phyloP scores from a whole-genome alignment of 1,139 yeast genomes.

The Kluyveromyces sp. region DNA sequence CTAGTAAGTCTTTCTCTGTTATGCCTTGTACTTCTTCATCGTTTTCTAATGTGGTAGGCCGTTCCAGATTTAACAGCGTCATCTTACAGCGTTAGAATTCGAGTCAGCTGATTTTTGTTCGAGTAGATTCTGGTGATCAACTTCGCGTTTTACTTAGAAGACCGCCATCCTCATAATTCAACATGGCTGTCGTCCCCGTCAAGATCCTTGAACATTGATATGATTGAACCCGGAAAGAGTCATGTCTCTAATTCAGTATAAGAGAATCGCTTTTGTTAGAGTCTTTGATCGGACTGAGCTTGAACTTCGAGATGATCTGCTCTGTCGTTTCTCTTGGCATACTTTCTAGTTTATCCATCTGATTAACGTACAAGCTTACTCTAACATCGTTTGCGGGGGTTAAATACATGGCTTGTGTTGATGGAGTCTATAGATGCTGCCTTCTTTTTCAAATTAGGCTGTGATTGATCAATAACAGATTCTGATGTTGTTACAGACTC shows the following conservation, averaged over 20 bases:
- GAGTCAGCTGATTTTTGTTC: neutral
- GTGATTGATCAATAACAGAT: slow-evolving; percentile 13
- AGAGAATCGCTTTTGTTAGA: slow-evolving; percentile 22
- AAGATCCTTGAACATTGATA: slow-evolving; percentile 28
- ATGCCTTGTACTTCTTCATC: no score
- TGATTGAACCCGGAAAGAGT: slow-evolving; percentile 19
- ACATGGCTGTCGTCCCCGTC: slow-evolving; percentile 18
- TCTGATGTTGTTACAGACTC: slow-evolving; percentile 21
- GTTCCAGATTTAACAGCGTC: no score
- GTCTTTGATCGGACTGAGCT: slow-evolving; percentile 22
- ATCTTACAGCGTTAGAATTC: no score
- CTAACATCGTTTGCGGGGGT: slow-evolving; percentile 28
- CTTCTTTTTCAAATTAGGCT: slow-evolving; percentile 22
- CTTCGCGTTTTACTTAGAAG: neutral
- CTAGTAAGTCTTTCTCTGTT: no score
- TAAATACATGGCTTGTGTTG: slow-evolving; percentile 23
- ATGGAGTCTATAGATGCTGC: slow-evolving; percentile 29
- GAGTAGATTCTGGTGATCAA: neutral
- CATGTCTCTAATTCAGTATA: slow-evolving; percentile 10
- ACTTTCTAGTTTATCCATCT: slow-evolving; percentile 10
- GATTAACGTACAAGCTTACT: slow-evolving; percentile 27
- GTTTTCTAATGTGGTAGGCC: no score
- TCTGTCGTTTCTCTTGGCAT: slow-evolving; percentile 29
- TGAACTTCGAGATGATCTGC: slow-evolving; percentile 27
- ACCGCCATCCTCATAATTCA: neutral